A percentile compares a stretch with the other conserved stretches of the same genome.
Conservation (phyloP, 805 yeast species). For the Kodamaea lidongshanica region DNA sequence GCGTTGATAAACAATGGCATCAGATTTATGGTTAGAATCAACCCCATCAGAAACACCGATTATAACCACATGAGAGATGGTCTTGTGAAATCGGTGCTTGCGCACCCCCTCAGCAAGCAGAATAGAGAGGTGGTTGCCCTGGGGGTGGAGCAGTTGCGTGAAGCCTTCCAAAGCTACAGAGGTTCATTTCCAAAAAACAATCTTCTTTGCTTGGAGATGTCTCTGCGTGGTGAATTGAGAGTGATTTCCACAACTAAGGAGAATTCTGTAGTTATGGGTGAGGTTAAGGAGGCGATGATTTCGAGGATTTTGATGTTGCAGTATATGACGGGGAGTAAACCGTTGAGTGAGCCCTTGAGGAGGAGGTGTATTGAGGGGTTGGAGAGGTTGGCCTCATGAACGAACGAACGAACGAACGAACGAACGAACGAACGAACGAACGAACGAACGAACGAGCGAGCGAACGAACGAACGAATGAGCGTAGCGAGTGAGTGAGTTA, state of each 20-base stretch:
- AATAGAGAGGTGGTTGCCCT: constrained; percentile 33
- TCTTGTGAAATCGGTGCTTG: constrained; percentile 69
- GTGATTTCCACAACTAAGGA: constrained; percentile 27
- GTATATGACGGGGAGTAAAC: constrained; percentile 65
- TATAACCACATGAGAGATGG: constrained; percentile 88
- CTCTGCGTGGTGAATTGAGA: constrained; percentile 23
- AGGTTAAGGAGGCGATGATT: constrained; percentile 54
- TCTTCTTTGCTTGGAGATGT: constrained; percentile 52
- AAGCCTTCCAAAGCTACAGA: constrained; percentile 50
- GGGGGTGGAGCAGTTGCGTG: constrained; percentile 65
- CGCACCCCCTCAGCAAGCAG: constrained; percentile 53
- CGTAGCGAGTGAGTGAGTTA: no score
- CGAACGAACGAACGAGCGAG: no score
- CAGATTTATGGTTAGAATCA: constrained; percentile 64
- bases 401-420: background rate
- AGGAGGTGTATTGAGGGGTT: constrained; percentile 37
- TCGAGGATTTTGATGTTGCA: constrained; percentile 65
- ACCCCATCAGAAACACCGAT: constrained; percentile 88
- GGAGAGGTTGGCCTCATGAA: background rate
- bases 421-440: no score
- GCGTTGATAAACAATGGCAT: constrained; percentile 54
- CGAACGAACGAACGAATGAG: no score
- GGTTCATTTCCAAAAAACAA: constrained; percentile 76
- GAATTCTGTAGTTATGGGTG: constrained; percentile 43
- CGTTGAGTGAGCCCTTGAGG: constrained; percentile 54